Base-by-base conservation (phyloP, 2,329 filamentous ascomycete species). In the Colletotrichum eleusines region DNA sequence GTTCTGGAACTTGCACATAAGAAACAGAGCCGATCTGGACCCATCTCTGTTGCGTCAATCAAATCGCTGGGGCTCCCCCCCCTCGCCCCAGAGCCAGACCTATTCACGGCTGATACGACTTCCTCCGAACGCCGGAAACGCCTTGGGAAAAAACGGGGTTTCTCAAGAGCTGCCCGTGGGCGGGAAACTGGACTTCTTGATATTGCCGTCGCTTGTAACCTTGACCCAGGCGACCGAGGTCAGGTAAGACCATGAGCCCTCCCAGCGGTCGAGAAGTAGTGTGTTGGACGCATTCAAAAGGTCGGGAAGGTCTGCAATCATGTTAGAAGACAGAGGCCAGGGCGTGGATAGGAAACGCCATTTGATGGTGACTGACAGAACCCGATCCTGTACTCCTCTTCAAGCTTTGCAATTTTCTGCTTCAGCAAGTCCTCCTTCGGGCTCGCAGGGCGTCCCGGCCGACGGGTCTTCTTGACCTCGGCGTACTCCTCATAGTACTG, bases 161-260 rank as follows among this genome's bases (percentile, higher is more conserved):
- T 51, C 9, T 53, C 61, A 78, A 67, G 73, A 77, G 51, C 80
- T 74, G 9, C 78, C 79, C 59, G 78, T 80, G 3, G 94, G 94
- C 26, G 95, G 95, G 77, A 97, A 97, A 72, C 86, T 91, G 31
- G 92, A 92, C n/a, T 89, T 83, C 76, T 90, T 88, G 73, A 90
- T 86, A 16, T 80, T 83, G 5, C 94, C 94, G 38, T 87, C 85
- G 67, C 86, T 89, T 5, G 88, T 87, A 66, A 98, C 84, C 72
- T 94, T 90, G 72, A 94, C 86, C 86, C 95, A 98, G 71, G 90
- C 89, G 74, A 98, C 80, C 11, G 88, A 91, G 42, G 90, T 89
- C 73, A 98, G 86, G 76, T 92, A 91, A 11, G 92, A 87, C 95
- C 95, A 98, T 33, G 92, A 88, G 5, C 93, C 92, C 74, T 94